Base-by-base conservation (phyloP, 2,329 filamentous ascomycete species). In the Diplodia seriata region DNA sequence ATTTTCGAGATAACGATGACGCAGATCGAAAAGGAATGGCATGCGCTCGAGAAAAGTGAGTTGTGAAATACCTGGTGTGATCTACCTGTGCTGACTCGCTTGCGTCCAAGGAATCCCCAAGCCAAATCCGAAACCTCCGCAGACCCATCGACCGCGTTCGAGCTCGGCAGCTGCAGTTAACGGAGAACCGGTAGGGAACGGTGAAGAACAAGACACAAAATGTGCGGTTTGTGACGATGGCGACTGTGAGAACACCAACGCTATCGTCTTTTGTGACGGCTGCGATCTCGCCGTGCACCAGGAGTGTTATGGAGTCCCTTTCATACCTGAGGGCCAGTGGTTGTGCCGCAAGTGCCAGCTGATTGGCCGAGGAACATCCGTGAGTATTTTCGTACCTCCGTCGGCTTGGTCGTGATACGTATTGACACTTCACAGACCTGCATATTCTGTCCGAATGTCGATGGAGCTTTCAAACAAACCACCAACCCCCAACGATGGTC, bases 231-330 rank as follows among this genome's bases (percentile, higher is more conserved):
- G 95, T 77, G 95, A 99, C 76, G 95, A 99, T 75, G 95, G 95
- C n/a, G 95, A 99, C 76, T 99, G 95, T 76, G 95, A 99, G 81
- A 99, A 99, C 78, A 96, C 95, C 26, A 99, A 99, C 76, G 95
- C 95, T 0, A 99, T 99, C 75, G 95, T 99, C 26, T 99, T 99
- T 76, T 99, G 95, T 77, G 95, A 99, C 77, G 95, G 95, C 3
- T 99, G 95, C 80, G 96, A 99, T 79, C 84, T 99, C 63, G 95
- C 95, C 3, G 95, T 99, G 11, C 95, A 99, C 79, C 95, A 99
- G 79, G 95, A 99, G 82, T 99, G 95, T 80, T 99, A 99, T 76
- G 95, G 95, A 67, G 95, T 99, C 56, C 95, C 95, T 1, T 99
- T 97, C 79, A 99, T 99, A 72, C 95, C 95, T 1, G 95, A 99